Base-by-base conservation (phyloP, 257 asterid species). In the Salvia splendens region DNA sequence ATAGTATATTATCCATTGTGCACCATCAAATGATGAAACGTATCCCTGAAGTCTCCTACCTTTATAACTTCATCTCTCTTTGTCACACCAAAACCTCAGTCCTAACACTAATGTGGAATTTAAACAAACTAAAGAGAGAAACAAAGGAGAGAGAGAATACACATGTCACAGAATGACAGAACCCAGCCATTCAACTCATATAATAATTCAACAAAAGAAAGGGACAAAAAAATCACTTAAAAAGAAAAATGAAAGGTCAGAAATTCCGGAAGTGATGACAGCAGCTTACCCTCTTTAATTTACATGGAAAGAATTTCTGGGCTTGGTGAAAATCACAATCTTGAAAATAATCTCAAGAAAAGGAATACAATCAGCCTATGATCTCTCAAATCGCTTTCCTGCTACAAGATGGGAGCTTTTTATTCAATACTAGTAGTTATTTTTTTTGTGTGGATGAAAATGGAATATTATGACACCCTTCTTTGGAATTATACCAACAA, bases 371-470 rank as follows among this genome's bases (percentile, higher is more conserved):
- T 30, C 45, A 61, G 30, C 65, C 12, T 12, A 50, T 47, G 73
- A 73, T 64, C 67, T 65, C 51, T 72, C 42, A 78, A 72, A 77
- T 85, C 81, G 60, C 84, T 82, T 68, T 55, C 84, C 66, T 16
- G 69, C 67, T 14, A 56, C 75, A 63, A 79, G 75, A n/a, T 55
- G 68, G 70, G 75, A 82, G 68, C 58, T n/a, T 73, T 73, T 77
- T 53, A 74, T 70, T 67, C 71, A n/a, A n/a, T 73, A 59, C 58
- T 47, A n/a, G n/a, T n/a, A n/a, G n/a, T n/a, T n/a, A n/a, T n/a
- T n/a, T 74, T 69, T 79, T 72, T 73, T 77, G 83, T 77, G 84
- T 78, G 95, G 92, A 83, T 57, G 63, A 65, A 80, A 84, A 65
- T 74, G 51, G 45, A 69, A 43, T 38, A 74, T 52, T 67, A 61